These are phyloP conservation scores for Amanita muscaria DNA, from an alignment of 768 basidiomycete genomes.

Conservation along the genomic window DNA sequence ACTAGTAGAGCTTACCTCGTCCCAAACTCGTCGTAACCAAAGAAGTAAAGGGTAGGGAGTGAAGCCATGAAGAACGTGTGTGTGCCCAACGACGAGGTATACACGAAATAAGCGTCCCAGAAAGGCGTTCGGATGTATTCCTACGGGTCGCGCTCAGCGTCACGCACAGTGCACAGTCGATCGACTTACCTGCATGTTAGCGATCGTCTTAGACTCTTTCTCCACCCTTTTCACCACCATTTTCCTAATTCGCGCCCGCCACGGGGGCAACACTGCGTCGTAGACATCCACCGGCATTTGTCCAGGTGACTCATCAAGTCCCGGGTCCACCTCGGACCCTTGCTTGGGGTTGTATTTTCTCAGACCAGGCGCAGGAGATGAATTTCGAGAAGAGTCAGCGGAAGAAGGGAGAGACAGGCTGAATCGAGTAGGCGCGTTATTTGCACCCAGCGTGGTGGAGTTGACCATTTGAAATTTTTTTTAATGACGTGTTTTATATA, in stretches of 20 bases:
- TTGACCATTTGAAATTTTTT: neutral
- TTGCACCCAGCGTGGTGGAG: no score
- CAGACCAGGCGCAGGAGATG: neutral
- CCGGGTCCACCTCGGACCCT: constrained; percentile 2
- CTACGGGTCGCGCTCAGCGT: constrained; percentile 22
- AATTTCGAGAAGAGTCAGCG: constrained; percentile 5
- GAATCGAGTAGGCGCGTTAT: neutral
- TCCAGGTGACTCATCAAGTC: constrained; percentile 16
- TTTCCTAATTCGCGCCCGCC: constrained; percentile 55
- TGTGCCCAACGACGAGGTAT: constrained; percentile 71
- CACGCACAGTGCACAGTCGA: neutral
- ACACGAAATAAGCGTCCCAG: constrained; percentile 77
- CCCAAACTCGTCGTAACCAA: constrained; percentile 65
- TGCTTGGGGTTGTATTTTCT: neutral
- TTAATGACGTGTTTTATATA: no score
- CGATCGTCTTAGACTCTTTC: constrained; percentile 54
- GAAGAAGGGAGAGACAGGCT: constrained; percentile 6
- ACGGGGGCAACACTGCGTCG: constrained; percentile 49
- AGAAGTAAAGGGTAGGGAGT: constrained; percentile 83
- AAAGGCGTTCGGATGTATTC: constrained; percentile 49
- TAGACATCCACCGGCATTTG: constrained; percentile 47
- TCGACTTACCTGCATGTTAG: constrained; percentile 51
- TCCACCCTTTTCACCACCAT: constrained; percentile 43
- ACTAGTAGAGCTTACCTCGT: constrained; percentile 47
- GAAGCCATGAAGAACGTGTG: constrained; percentile 93